A percentile compares a stretch with the other conserved stretches of the same genome.
phyloP scores from a whole-genome alignment of 2,329 filamentous ascomycete species.

The Xylogone sp. region DNA sequence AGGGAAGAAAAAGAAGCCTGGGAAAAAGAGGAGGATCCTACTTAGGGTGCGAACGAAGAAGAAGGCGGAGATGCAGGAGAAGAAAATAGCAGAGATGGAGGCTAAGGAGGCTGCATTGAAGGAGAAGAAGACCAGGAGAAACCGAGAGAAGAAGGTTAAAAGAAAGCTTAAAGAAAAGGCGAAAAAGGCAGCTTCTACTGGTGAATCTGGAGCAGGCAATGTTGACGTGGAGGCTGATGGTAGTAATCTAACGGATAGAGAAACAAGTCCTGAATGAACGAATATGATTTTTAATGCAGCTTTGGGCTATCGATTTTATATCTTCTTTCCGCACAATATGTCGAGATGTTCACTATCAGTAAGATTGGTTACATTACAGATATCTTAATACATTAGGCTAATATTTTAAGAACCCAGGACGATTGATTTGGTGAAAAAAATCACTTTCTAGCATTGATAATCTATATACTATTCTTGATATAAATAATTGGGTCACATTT shows the following conservation, averaged over 20 bases:
- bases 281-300: no score
- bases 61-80: conserved; percentile 32
- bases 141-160: conserved; percentile 57
- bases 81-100: conserved; percentile 34
- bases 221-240: background rate
- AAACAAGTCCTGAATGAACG: background rate
- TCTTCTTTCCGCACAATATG: no score
- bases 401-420: no score
- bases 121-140: conserved; percentile 61
- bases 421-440: no score
- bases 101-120: conserved; percentile 53
- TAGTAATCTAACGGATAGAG: background rate
- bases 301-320: no score
- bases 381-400: no score
- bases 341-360: no score
- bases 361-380: no score
- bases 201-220: conserved; percentile 2
- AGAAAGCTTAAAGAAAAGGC: conserved; percentile 54
- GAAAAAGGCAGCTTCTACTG: conserved; percentile 35
- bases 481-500: no score
- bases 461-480: no score
- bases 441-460: no score
- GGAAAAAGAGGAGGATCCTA: conserved; percentile 56
- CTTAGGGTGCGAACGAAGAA: conserved; percentile 38
- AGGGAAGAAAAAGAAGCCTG: conserved; percentile 41